These are phyloP conservation scores for Hypoxylon sp. DNA, from an alignment of 2,329 filamentous ascomycete genomes.

Conservation along the genomic window DNA sequence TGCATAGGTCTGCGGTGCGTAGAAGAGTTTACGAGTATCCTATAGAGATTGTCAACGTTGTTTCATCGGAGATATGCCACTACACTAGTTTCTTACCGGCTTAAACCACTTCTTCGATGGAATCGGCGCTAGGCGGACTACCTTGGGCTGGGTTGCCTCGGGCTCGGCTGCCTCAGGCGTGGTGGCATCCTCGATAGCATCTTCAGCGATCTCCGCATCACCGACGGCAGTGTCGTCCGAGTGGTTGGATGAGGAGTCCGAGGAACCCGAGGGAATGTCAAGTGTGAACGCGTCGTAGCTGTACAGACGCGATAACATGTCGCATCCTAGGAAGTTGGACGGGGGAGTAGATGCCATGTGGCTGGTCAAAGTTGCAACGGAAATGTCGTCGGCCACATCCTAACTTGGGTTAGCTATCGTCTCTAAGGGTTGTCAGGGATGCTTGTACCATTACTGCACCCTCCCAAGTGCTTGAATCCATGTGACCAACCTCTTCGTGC, in stretches of 20 bases:
- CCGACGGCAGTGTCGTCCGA: background rate
- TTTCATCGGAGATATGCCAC: background rate
- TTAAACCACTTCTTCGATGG: conserved; percentile 18
- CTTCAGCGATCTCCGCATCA: background rate
- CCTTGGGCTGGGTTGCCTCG: background rate
- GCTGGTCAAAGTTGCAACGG: conserved; percentile 5
- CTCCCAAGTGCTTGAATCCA: background rate
- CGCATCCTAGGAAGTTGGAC: background rate
- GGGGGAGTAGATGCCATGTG: background rate
- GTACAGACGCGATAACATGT: background rate
- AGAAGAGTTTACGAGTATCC: conserved; percentile 32
- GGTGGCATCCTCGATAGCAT: too few species aligned
- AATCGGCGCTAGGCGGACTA: background rate
- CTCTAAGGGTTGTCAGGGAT: background rate
- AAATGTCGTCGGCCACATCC: conserved; percentile 1
- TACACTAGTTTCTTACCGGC: conserved; percentile 15
- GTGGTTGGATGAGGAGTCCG: background rate
- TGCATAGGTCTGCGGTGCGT: conserved; percentile 1
- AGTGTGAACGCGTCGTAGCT: background rate
- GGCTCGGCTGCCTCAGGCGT: background rate
- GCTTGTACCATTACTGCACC: conserved; percentile 10
- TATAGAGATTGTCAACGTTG: conserved; percentile 16
- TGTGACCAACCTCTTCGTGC: background rate
- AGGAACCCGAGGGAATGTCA: too few species aligned
- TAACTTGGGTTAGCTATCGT: conserved; percentile 2